A percentile compares a stretch with the other conserved stretches of the same genome.
phyloP scores from a whole-genome alignment of 1,284 basidiomycete genomes.

The Thecaphora frezii region DNA sequence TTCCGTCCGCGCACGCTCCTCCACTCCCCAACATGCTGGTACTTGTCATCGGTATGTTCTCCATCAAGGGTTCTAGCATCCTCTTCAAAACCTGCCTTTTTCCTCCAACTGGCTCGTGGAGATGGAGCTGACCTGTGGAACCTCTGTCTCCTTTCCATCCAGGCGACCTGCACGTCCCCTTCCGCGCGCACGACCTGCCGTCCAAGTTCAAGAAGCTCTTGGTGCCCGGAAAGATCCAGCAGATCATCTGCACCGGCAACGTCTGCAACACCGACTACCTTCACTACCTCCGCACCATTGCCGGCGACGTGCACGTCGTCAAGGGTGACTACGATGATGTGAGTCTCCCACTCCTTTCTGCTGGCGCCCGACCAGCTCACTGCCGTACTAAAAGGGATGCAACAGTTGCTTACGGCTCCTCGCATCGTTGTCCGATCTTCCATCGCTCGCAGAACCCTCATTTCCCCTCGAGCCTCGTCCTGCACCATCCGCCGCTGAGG shows the following conservation, averaged over 20 bases:
- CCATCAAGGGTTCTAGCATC: too few species aligned
- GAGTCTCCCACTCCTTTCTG: conserved; percentile 25
- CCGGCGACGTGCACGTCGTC: conserved; percentile 89
- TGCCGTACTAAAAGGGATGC: too few species aligned
- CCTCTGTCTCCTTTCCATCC: not conserved
- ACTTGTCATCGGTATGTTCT: conserved; percentile 42
- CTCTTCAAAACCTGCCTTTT: too few species aligned
- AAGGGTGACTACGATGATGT: conserved; percentile 95
- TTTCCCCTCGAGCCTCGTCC: conserved; percentile 79
- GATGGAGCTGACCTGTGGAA: too few species aligned
- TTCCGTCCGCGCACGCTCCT: too few species aligned
- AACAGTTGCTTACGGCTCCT: too few species aligned
- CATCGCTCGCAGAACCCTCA: conserved; percentile 64
- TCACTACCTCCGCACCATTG: conserved; percentile 94
- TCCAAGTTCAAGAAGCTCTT: conserved; percentile 95
- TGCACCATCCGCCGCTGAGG: conserved; percentile 82
- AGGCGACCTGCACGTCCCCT: conserved; percentile 55
- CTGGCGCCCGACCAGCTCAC: conserved; percentile 2
- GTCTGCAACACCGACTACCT: conserved; percentile 96
- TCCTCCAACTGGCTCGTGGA: too few species aligned
- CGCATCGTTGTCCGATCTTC: not conserved
- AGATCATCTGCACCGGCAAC: conserved; percentile 96
- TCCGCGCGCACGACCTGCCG: conserved; percentile 77
- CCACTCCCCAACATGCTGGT: conserved; percentile 48
- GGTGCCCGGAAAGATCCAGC: conserved; percentile 91